Evolutionary conservation across 116 monocot genomes (phyloP), one percentile per base, ranked within the genome.

Genomic region (Iris pallida): DNA sequence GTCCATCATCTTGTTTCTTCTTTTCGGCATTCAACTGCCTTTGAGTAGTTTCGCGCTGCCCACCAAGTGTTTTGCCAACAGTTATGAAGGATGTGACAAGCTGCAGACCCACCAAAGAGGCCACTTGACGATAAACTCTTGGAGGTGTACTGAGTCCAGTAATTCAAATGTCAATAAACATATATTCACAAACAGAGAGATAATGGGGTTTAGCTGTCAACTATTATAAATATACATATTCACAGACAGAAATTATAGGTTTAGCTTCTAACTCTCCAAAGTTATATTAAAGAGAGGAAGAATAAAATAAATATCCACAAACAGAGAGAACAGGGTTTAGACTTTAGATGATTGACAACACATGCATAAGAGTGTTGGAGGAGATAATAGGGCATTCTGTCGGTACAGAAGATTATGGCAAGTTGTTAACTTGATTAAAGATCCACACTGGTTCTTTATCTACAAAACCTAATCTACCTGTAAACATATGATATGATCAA

Each of bases 1-100:
- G 81, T 42, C 90, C 90, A 57, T 97, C 92, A 76, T 59, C 83
- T 44, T 67, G 72, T 66, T 97, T 97, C 76, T 90, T 97, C 82
- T 89, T 97, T 73, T 92, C 97, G 67, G 93, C 90, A 85, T 90
- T 90, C 68, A 97, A 76, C 67, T 97, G 97, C 55, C 97, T 79
- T 64, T 97, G 97, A 70, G 93, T 97, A 61, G 97, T 97, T 72
- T 97, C 97, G 16, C 97, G 82, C 63, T 97, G 93, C 48, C 77
- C 74, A 57, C 79, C 76, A 45, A 97, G 84, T 45, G 77, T 88
- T 75, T 92, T 97, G 57, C 89, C 92, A 58, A 90, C 85, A 68
- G 83, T 70, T 74, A 97, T 90, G 53, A 81, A 81, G 18, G 97
- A 92, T 68, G 97, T 92, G 12, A 97, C 93, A 69, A 97, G 81